phyloP scores from a whole-genome alignment of 106 monocot genomes.

The Amphibolis antarctica region DNA sequence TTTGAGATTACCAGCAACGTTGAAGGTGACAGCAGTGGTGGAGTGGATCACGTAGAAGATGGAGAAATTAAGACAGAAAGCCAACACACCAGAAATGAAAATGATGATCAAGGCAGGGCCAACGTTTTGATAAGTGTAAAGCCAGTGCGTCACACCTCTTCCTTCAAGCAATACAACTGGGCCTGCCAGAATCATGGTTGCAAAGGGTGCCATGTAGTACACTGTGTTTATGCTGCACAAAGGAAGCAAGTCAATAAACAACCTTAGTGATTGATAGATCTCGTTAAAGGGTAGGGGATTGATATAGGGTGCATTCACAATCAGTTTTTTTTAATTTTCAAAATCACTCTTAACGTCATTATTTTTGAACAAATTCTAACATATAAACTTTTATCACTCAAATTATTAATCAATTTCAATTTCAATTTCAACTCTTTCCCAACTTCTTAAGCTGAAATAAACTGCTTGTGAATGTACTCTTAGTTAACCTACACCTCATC shows the following conservation, averaged over 20 bases:
- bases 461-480: no score
- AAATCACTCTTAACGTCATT: no score
- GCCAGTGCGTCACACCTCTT: slow-evolving; percentile 60
- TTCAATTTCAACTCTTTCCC: no score
- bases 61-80: slow-evolving; percentile 97
- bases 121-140: slow-evolving; percentile 44
- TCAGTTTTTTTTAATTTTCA: no score
- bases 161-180: slow-evolving; percentile 77
- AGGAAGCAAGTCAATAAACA: not conserved
- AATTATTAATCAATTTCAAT: no score
- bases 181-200: slow-evolving; percentile 75
- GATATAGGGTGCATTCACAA: no score
- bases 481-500: no score
- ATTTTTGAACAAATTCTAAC: no score
- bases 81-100: slow-evolving; percentile 59
- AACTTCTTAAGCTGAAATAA: no score
- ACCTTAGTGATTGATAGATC: not conserved
- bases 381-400: no score
- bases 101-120: slow-evolving; percentile 56
- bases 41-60: slow-evolving; percentile 98
- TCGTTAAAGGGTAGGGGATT: not conserved
- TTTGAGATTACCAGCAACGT: slow-evolving; percentile 92
- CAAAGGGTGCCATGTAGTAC: slow-evolving; percentile 97
- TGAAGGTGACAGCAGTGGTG: slow-evolving; percentile 94
- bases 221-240: slow-evolving; percentile 88